These are phyloP conservation scores for Fusarium pininemorale DNA, from an alignment of 2,329 filamentous ascomycete species.

Conservation along the genomic window DNA sequence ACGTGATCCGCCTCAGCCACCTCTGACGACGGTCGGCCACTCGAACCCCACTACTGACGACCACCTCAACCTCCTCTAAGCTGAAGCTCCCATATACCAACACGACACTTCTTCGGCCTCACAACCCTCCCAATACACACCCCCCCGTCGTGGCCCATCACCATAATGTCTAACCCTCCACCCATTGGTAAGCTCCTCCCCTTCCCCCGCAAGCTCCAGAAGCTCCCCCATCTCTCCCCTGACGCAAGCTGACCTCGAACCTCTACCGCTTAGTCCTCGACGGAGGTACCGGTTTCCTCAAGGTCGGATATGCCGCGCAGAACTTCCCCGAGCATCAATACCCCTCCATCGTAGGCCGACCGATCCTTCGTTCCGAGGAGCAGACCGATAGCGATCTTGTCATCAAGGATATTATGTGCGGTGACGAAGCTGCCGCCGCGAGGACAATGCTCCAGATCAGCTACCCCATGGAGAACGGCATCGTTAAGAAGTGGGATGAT, in stretches of 20 bases:
- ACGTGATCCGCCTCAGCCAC: constrained; percentile 51
- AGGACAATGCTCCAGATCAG: constrained; percentile 98
- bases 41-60: constrained; percentile 49
- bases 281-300: constrained; percentile 99
- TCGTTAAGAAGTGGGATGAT: constrained; percentile 99
- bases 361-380: constrained; percentile 97
- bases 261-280: constrained; percentile 79
- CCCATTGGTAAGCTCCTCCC: constrained; percentile 61
- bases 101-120: constrained; percentile 35
- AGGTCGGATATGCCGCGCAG: constrained; percentile 98
- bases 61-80: constrained; percentile 43
- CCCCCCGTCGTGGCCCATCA: constrained; percentile 32
- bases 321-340: constrained; percentile 99
- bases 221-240: constrained; percentile 22
- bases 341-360: constrained; percentile 96
- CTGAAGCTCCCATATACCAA: constrained; percentile 41
- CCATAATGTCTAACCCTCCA: constrained; percentile 60
- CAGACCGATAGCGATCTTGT: constrained; percentile 68
- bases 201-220: constrained; percentile 18
- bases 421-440: constrained; percentile 95
- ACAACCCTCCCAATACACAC: constrained; percentile 15
- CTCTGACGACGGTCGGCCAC: constrained; percentile 49
- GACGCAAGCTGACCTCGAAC: constrained; percentile 37
- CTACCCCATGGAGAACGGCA: constrained; percentile 99
- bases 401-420: constrained; percentile 99